Conservation (phyloP, 306 rosid species). For the Gynostemma pentaphyllum region DNA sequence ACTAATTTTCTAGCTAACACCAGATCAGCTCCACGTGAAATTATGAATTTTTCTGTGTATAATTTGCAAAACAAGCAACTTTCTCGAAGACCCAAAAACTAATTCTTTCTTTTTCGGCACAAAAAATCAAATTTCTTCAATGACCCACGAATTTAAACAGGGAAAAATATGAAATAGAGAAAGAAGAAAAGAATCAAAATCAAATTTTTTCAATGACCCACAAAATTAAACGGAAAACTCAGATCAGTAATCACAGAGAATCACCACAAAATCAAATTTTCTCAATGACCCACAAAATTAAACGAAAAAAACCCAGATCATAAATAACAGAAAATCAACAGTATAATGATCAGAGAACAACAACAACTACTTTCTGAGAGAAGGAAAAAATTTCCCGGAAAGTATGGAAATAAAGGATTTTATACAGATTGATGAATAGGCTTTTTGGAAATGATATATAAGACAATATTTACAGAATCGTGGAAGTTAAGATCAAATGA, state of each 20-base stretch:
- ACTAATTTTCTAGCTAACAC: not conserved
- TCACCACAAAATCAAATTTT: not conserved
- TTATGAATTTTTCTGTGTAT: not conserved
- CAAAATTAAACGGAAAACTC: not conserved
- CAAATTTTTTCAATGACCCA: conserved; percentile 1
- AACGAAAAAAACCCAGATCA: too few species aligned
- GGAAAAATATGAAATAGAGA: not conserved
- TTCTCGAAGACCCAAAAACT: not conserved
- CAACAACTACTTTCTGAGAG: too few species aligned
- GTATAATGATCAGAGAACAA: too few species aligned
- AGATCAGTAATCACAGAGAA: not conserved
- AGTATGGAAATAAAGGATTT: conserved; percentile 11
- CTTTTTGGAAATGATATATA: too few species aligned
- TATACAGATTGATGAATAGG: too few species aligned
- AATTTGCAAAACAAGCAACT: not conserved
- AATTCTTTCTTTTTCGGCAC: not conserved
- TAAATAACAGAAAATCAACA: too few species aligned
- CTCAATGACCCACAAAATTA: not conserved
- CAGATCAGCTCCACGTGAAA: not conserved
- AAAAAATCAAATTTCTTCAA: conserved; percentile 1
- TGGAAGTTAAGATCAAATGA: not conserved
- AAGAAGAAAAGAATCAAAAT: not conserved
- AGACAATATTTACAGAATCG: conserved; percentile 19
- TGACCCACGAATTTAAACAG: not conserved
- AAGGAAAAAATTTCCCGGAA: conserved; percentile 10